These are phyloP conservation scores for Yamadazyma laniorum DNA, from an alignment of 805 yeast species.

Conservation along the genomic window DNA sequence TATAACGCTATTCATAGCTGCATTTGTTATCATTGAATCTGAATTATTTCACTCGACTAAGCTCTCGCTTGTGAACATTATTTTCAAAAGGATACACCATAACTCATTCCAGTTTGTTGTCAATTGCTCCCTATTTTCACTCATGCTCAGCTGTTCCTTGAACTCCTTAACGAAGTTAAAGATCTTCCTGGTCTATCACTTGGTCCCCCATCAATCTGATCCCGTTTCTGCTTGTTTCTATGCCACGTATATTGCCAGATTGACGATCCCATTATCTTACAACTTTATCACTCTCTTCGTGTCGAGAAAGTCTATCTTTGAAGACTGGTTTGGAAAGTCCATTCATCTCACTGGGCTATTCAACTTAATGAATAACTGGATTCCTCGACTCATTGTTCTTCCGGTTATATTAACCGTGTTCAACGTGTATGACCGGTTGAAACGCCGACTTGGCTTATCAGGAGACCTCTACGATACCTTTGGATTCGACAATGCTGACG, in stretches of 20 bases:
- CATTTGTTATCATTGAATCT: slow-evolving; percentile 63
- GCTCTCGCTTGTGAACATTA: slow-evolving; percentile 56
- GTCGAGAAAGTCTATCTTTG: slow-evolving; percentile 54
- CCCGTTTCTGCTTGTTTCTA: slow-evolving; percentile 75
- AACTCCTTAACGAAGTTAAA: slow-evolving; percentile 64
- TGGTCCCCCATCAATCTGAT: slow-evolving; percentile 69
- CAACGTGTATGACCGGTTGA: slow-evolving; percentile 64
- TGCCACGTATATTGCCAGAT: slow-evolving; percentile 74
- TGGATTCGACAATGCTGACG: slow-evolving; percentile 34
- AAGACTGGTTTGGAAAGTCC: slow-evolving; percentile 70
- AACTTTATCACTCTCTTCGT: slow-evolving; percentile 70
- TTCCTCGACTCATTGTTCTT: slow-evolving; percentile 73
- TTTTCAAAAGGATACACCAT: slow-evolving; percentile 33
- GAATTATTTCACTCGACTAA: slow-evolving; percentile 71
- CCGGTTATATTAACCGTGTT: slow-evolving; percentile 66
- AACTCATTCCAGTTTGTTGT: slow-evolving; percentile 35
- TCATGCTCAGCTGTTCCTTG: slow-evolving; percentile 68
- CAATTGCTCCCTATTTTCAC: slow-evolving; percentile 47
- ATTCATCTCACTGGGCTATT: slow-evolving; percentile 76
- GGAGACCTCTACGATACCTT: slow-evolving; percentile 39
- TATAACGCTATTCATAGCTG: slow-evolving; percentile 38
- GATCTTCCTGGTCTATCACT: slow-evolving; percentile 72
- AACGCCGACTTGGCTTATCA: slow-evolving; percentile 36
- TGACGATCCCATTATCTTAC: slow-evolving; percentile 79
- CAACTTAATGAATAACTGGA: slow-evolving; percentile 63